A percentile compares a stretch with the other conserved stretches of the same genome.
Evolutionary conservation across 768 basidiomycete genomes (phyloP).

Genomic region (Tubosaeta sp.): DNA sequence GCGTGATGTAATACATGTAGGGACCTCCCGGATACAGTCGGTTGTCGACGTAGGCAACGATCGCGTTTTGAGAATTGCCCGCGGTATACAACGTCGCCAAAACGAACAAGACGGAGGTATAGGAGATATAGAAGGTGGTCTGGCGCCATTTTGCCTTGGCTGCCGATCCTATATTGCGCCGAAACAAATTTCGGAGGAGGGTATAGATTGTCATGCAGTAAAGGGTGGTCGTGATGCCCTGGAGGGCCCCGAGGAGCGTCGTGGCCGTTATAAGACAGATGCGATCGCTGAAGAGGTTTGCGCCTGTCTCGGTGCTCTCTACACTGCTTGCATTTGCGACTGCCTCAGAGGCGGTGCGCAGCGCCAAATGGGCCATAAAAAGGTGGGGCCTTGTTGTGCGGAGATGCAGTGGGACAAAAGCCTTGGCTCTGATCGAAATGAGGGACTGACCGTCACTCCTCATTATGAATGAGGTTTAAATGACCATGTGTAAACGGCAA

Average conservation of each 20-base stretch:
- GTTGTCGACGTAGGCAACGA: conserved; percentile 29
- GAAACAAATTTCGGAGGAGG: conserved; percentile 19
- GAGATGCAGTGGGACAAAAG: conserved; percentile 5
- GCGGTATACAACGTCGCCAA: conserved; percentile 25
- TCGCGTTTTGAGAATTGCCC: conserved; percentile 26
- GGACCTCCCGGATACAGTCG: conserved; percentile 26
- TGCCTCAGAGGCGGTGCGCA: conserved; percentile 3
- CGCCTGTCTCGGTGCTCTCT: not conserved
- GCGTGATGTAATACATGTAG: conserved; percentile 18
- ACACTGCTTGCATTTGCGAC: conserved; percentile 6
- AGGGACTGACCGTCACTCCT: not conserved
- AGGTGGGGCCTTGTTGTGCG: conserved; percentile 1
- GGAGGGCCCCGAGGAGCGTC: conserved; percentile 18
- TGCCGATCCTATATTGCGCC: conserved; percentile 1
- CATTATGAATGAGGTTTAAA: conserved; percentile 20
- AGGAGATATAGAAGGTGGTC: conserved; percentile 25
- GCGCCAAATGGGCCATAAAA: conserved; percentile 3
- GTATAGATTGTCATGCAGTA: conserved; percentile 16
- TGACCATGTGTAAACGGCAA: conserved; percentile 20
- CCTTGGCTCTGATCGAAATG: conserved; percentile 11
- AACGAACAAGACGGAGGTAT: conserved; percentile 25
- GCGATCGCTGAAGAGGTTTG: conserved; percentile 18
- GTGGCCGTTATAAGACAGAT: conserved; percentile 23
- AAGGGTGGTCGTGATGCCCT: conserved; percentile 19
- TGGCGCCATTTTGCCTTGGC: conserved; percentile 9